phyloP scores from a whole-genome alignment of 495 filamentous ascomycete species.

The Aspergillus ellipticus region DNA sequence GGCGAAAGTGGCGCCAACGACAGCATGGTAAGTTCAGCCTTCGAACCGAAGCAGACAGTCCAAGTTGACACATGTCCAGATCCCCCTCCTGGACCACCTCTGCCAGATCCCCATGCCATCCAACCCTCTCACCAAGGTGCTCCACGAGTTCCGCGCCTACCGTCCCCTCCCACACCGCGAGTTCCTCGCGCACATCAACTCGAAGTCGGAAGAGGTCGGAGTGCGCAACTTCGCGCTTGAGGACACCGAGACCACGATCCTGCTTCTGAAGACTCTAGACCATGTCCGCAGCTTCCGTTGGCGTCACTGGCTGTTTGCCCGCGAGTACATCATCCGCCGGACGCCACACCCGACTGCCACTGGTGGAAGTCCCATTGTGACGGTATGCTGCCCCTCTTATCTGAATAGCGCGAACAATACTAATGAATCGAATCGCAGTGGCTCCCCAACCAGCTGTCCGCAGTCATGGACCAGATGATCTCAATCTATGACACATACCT shows the following conservation, averaged over 20 bases:
- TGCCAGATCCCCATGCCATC: constrained; percentile 75
- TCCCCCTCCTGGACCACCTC: constrained; percentile 82
- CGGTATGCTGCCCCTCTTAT: constrained; percentile 39
- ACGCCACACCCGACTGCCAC: constrained; percentile 83
- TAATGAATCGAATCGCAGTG: constrained; percentile 44
- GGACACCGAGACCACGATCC: constrained; percentile 46
- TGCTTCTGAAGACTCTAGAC: constrained; percentile 72
- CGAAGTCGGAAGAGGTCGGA: constrained; percentile 49
- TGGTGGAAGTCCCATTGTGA: constrained; percentile 87
- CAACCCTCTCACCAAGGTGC: constrained; percentile 79
- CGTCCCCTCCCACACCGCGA: constrained; percentile 79
- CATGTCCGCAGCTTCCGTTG: constrained; percentile 89
- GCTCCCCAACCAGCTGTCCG: constrained; percentile 80
- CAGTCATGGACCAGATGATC: constrained; percentile 74
- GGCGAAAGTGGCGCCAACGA: constrained; percentile 91
- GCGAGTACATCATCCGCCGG: constrained; percentile 86
- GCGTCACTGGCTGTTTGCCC: constrained; percentile 92
- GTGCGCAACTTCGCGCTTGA: constrained; percentile 60
- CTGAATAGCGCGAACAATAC: neutral
- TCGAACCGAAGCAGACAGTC: neutral
- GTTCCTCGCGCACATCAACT: constrained; percentile 70
- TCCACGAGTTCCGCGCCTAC: constrained; percentile 81
- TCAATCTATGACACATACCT: constrained; percentile 51
- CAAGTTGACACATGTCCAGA: constrained; percentile 37
- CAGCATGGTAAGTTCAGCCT: constrained; percentile 55